These are phyloP conservation scores for Luvunga scandens DNA, from an alignment of 345 rosid genomes.

Conservation along the genomic window DNA sequence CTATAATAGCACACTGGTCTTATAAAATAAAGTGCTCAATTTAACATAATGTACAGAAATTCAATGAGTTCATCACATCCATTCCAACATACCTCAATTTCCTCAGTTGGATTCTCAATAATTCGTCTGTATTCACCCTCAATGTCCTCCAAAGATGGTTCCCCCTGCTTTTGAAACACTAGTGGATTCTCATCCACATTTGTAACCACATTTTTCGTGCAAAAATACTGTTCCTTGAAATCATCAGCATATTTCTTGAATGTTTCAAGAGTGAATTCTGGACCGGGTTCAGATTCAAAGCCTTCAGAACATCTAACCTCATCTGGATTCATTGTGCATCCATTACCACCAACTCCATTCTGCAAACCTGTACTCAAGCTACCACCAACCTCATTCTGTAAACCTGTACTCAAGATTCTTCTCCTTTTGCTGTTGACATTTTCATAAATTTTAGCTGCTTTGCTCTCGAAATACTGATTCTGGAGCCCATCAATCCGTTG, in stretches of 20 bases:
- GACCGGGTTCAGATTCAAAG: constrained; percentile 36
- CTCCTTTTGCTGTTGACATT: constrained; percentile 18
- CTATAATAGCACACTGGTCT: constrained; percentile 32
- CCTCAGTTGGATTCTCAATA: constrained; percentile 51
- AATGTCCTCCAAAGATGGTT: constrained; percentile 40
- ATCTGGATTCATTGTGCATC: constrained; percentile 15
- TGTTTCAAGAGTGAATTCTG: constrained; percentile 40
- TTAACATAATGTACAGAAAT: constrained; percentile 1
- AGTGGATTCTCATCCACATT: constrained; percentile 20
- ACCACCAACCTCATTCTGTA: constrained; percentile 17
- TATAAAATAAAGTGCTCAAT: background rate
- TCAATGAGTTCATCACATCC: constrained; percentile 13
- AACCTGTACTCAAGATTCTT: constrained; percentile 14
- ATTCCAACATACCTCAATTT: constrained; percentile 47
- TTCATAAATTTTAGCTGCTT: constrained; percentile 22
- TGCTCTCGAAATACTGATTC: constrained; percentile 21
- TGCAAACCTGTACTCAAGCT: constrained; percentile 9
- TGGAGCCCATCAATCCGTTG: constrained; percentile 49
- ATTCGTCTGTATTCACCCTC: constrained; percentile 61
- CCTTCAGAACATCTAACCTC: constrained; percentile 27
- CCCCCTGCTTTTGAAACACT: constrained; percentile 20
- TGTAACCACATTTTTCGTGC: constrained; percentile 12
- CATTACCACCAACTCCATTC: constrained; percentile 19
- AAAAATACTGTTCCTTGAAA: constrained; percentile 44
- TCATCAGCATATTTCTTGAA: constrained; percentile 54